Conservation (phyloP, 306 rosid species). For the Dryas drummondii region DNA sequence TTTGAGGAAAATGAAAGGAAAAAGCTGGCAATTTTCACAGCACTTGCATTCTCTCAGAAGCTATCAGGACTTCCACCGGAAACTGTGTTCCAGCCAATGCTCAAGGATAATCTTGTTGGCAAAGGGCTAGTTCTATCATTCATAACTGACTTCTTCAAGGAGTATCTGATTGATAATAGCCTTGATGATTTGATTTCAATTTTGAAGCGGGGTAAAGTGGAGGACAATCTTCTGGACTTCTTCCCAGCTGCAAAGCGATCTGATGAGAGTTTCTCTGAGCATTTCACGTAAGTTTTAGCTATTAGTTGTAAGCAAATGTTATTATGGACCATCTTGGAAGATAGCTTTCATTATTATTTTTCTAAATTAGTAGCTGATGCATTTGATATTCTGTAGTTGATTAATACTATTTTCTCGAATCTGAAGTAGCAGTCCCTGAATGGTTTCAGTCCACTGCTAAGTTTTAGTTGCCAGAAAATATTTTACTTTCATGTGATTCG, state of each 20-base stretch:
- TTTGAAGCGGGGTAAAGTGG: slow-evolving; percentile 93
- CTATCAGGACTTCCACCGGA: slow-evolving; percentile 98
- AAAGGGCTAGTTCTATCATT: slow-evolving; percentile 95
- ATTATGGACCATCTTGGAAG: not conserved
- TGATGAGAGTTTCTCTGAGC: slow-evolving; percentile 86
- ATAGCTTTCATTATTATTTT: no score
- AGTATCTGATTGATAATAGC: slow-evolving; percentile 86
- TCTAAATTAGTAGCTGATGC: not conserved
- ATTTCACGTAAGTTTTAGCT: slow-evolving; percentile 69
- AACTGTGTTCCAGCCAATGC: slow-evolving; percentile 96
- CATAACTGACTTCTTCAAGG: slow-evolving; percentile 96
- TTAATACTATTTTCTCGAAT: not conserved
- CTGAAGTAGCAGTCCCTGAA: slow-evolving; percentile 1
- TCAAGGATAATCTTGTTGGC: slow-evolving; percentile 97
- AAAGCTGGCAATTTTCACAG: slow-evolving; percentile 97
- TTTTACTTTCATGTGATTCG: not conserved
- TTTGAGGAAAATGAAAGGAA: slow-evolving; percentile 99
- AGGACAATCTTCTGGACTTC: slow-evolving; percentile 86
- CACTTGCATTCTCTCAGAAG: slow-evolving; percentile 99
- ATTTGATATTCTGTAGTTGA: not conserved
- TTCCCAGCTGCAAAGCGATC: slow-evolving; percentile 86
- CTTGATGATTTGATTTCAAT: slow-evolving; percentile 97
- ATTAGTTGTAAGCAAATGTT: slow-evolving; percentile 1
- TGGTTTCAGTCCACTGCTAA: not conserved
- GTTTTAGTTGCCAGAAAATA: not conserved